Evolutionary conservation across 441 rosid species (phyloP), one percentile per base, ranked within the genome.

Genomic region (Eruca vesicaria): DNA sequence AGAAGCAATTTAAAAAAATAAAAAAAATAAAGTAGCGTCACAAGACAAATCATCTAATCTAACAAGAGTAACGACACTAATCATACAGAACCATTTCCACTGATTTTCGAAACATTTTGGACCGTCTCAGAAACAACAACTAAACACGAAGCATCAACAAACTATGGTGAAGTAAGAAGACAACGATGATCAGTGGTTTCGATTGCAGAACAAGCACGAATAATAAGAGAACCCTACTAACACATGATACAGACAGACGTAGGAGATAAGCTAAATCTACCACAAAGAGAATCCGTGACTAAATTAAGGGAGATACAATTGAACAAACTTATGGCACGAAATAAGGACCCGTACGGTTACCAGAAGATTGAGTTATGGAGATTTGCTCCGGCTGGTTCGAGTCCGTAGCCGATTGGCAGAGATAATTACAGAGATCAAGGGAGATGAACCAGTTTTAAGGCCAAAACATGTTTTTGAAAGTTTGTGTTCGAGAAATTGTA

Each of bases 291-390:
- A 48, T 63, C 36, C 36, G 33, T 61, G 62, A 50, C 6, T n/a
- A 3, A n/a, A n/a, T n/a, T n/a, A n/a, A n/a, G n/a, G n/a, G 9
- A 18, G 36, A 43, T 28, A 8, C 31, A 74, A 38, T 28, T 20
- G 19, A 76, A 63, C 35, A n/a, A 55, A 61, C 3, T 59, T 6
- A 33, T 5, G 23, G 35, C 9, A 69, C 9, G 55, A 45, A 15
- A 38, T 4, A 55, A 76, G 35, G 55, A 57, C 57, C 28, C 63
- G 66, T 65, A 77, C 77, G 38, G 4, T 65, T 60, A 31, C 55
- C 16, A 69, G 70, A 53, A 20, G 63, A 52, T 35, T 14, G 28
- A 3, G 50, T 18, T 58, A n/a, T 38, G 4, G 26, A 12, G 10
- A 32, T 28, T 66, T 26, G 26, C 57, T 53, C 64, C 63, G 59